Evolutionary conservation across 2,329 filamentous ascomycete genomes (phyloP).

Genomic region (Fusarium avenaceum): DNA sequence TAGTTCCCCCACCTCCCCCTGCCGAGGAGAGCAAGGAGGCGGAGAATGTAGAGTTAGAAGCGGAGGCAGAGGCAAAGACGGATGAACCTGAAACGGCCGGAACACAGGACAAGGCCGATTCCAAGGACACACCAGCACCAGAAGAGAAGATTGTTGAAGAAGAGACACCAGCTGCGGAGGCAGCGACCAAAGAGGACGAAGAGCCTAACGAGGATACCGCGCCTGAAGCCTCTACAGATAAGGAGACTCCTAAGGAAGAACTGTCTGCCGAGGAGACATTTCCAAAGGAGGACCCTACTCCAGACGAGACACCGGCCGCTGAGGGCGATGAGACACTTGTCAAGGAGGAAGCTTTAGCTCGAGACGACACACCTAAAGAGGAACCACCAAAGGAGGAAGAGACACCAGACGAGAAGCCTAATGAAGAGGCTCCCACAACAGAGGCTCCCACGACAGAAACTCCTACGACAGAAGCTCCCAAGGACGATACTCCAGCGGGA

Average conservation of each 20-base stretch:
- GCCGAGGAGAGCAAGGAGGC: constrained; percentile 34
- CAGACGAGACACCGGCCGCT: constrained; percentile 11
- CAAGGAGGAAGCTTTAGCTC: constrained; percentile 13
- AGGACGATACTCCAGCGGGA: not conserved
- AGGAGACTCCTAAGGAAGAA: constrained; percentile 28
- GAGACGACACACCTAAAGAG: constrained; percentile 23
- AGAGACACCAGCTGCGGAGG: constrained; percentile 15
- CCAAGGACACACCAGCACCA: constrained; percentile 16
- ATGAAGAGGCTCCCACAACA: not conserved
- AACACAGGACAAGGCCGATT: constrained; percentile 30
- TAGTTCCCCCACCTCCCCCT: constrained; percentile 15
- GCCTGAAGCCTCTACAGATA: constrained; percentile 14
- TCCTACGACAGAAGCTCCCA: constrained; percentile 4
- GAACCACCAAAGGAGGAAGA: constrained; percentile 15
- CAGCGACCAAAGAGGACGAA: constrained; percentile 23
- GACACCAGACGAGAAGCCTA: constrained; percentile 6
- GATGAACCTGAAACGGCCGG: constrained; percentile 23
- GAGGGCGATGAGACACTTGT: constrained; percentile 15
- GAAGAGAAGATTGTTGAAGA: constrained; percentile 17
- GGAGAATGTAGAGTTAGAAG: constrained; percentile 35
- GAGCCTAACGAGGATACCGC: constrained; percentile 12
- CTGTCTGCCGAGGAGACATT: constrained; percentile 17
- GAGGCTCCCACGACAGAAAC: constrained; percentile 9
- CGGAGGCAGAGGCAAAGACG: constrained; percentile 30
- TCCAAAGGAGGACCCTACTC: constrained; percentile 8